Evolutionary conservation across 1,284 basidiomycete genomes (phyloP).

Genomic region (Cryptococcus sp.): DNA sequence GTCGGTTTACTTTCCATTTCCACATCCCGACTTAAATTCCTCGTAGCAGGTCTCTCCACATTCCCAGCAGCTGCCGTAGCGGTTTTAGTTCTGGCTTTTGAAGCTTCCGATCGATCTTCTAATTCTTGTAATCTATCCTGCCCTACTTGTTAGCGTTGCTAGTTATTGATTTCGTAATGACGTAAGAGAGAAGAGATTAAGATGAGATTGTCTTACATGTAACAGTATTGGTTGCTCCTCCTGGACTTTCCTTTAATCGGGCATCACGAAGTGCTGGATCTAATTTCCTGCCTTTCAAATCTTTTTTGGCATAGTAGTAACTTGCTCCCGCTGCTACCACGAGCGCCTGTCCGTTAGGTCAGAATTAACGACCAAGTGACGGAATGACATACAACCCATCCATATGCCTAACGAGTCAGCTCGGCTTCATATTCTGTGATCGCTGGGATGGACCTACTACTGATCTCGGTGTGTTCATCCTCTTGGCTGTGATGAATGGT

Average conservation of each 20-base stretch:
- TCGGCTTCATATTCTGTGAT: background rate
- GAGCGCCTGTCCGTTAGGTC: slow-evolving; percentile 33
- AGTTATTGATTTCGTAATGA: too few species aligned
- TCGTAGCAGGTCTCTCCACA: background rate
- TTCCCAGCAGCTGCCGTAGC: too few species aligned
- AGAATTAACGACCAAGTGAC: background rate
- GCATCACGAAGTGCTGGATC: background rate
- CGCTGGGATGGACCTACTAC: slow-evolving; percentile 14
- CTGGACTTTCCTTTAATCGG: too few species aligned
- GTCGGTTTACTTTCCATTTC: background rate
- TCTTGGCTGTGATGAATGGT: too few species aligned
- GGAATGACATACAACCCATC: slow-evolving; percentile 26
- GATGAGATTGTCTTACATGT: too few species aligned
- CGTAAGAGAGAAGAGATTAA: too few species aligned
- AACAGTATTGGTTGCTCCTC: too few species aligned
- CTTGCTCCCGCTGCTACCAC: slow-evolving; percentile 52
- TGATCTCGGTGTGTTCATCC: slow-evolving; percentile 29
- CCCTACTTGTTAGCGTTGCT: background rate
- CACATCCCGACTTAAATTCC: background rate
- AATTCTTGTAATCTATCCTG: background rate
- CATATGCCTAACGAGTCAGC: slow-evolving; percentile 18
- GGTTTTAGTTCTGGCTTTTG: background rate
- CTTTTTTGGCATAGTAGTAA: slow-evolving; percentile 52
- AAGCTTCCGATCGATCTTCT: background rate
- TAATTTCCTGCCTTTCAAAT: slow-evolving; percentile 46